Conservation (phyloP, 805 yeast species). For the Novakomyces olei region DNA sequence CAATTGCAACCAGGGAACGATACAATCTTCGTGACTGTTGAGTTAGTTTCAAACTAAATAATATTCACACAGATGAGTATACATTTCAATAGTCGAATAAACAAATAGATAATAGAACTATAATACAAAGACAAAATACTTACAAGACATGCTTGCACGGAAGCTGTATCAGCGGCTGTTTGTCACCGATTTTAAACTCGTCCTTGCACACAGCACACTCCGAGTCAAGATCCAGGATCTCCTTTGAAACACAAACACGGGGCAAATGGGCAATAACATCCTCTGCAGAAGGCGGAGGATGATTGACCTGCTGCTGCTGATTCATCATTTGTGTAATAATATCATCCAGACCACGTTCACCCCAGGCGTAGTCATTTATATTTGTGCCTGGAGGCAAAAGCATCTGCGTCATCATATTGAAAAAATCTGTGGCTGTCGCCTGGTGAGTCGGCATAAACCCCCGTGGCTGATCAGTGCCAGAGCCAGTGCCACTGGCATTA, state of each 20-base stretch:
- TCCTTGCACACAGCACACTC: conserved; percentile 3
- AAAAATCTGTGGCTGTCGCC: too few species aligned
- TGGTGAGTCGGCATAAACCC: too few species aligned
- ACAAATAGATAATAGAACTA: too few species aligned
- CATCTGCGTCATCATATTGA: too few species aligned
- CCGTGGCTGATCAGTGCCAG: too few species aligned
- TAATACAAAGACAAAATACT: too few species aligned
- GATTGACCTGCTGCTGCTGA: conserved; percentile 6
- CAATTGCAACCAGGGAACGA: conserved; percentile 1
- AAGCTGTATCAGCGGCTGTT: conserved; percentile 1
- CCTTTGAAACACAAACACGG: not conserved
- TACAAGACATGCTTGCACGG: conserved; percentile 3
- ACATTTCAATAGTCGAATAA: too few species aligned
- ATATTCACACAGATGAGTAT: too few species aligned
- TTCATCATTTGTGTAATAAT: conserved; percentile 11
- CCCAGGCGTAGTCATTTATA: conserved; percentile 8
- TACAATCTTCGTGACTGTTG: conserved; percentile 2
- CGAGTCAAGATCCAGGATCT: not conserved
- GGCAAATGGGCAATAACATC: conserved; percentile 2
- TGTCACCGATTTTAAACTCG: not conserved
- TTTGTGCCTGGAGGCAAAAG: too few species aligned
- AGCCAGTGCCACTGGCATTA: too few species aligned
- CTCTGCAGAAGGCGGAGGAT: conserved; percentile 9
- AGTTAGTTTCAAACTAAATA: too few species aligned
- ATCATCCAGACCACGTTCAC: conserved; percentile 9